phyloP scores from a whole-genome alignment of 805 yeast genomes.

The Cyberlindnera samutprakarnensis region DNA sequence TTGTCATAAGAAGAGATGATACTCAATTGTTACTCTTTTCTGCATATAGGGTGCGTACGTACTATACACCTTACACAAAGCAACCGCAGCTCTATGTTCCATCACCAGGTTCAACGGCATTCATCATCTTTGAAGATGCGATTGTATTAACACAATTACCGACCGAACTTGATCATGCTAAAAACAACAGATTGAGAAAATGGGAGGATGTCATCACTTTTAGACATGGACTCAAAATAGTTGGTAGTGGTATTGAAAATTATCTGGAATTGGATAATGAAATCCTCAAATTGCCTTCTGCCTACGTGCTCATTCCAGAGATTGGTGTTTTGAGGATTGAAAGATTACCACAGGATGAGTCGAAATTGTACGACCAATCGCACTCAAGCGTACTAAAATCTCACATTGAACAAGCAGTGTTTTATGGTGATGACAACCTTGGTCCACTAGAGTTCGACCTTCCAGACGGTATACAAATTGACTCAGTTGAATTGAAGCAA shows the following conservation, averaged over 20 bases:
- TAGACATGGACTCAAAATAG: slow-evolving; percentile 40
- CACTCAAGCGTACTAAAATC: slow-evolving; percentile 43
- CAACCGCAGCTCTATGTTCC: slow-evolving; percentile 51
- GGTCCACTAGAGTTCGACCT: slow-evolving; percentile 45
- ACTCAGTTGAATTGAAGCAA: slow-evolving; percentile 35
- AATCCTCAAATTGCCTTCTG: slow-evolving; percentile 32
- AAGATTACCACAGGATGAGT: slow-evolving; percentile 23
- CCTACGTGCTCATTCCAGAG: slow-evolving; percentile 41
- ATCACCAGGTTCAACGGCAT: slow-evolving; percentile 50
- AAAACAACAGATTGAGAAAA: slow-evolving; percentile 31
- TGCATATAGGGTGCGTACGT: slow-evolving; percentile 56
- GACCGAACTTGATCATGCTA: slow-evolving; percentile 25
- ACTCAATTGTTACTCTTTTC: slow-evolving; percentile 51
- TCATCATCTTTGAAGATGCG: slow-evolving; percentile 50
- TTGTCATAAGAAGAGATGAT: slow-evolving; percentile 43
- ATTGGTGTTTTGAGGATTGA: slow-evolving; percentile 61
- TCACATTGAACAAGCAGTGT: slow-evolving; percentile 80
- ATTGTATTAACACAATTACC: slow-evolving; percentile 61
- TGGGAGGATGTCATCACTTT: slow-evolving; percentile 81
- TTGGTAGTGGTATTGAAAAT: slow-evolving; percentile 54
- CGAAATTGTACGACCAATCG: slow-evolving; percentile 11
- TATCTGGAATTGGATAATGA: slow-evolving; percentile 18
- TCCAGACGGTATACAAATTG: slow-evolving; percentile 37
- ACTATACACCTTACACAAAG: slow-evolving; percentile 23
- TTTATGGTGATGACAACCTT: slow-evolving; percentile 37